Evolutionary conservation across 352 stramenopile species (phyloP), one percentile per base, ranked within the genome.

Genomic region (Phytopythium boreale): DNA sequence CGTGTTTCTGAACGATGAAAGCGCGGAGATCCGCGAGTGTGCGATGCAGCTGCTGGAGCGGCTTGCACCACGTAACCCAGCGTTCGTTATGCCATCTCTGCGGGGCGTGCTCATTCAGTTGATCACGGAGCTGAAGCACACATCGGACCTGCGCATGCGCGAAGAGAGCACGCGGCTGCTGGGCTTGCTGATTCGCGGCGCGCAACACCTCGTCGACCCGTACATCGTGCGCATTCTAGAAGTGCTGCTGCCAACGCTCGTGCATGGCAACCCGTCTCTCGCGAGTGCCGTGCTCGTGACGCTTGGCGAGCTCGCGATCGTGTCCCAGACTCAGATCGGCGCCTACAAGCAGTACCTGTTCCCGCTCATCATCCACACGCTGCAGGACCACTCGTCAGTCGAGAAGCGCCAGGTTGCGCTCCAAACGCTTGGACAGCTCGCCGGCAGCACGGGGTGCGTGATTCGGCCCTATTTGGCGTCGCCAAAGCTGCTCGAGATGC

Each of bases 381-480:
- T 99, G 46, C 91, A 98, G 70, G 97, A 99, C 60, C 95, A 98
- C 59, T 98, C 93, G 56, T 98, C 92, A 39, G 83, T 95, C 39
- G 93, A 97, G 62, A 99, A 99, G 67, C 86, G 98, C 31, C 85
- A 98, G 68, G 86, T 98, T n/a, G 97, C 96, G 27, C 75, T 99
- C n/a, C 86, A 96, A 66, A 98, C 97, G 1, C 83, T 99, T 34
- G 97, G 96, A 0, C 95, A 98, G 61, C 88, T 99, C 47, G 92
- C 85, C 17, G 94, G 89, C 12, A 97, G 92, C 44, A 98, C 96
- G 17, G 90, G 93, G 1, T 98, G 91, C 61, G 95, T 98, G 11
- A 87, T 99, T 9, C 91, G 82, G 17, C 94, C 94, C 27, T 99
- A 99, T 76, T 66, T 99, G 50, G 93, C 96, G 41, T 99, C 98